Evolutionary conservation across 1,284 basidiomycete genomes (phyloP).

Genomic region (Puccinia polysora): DNA sequence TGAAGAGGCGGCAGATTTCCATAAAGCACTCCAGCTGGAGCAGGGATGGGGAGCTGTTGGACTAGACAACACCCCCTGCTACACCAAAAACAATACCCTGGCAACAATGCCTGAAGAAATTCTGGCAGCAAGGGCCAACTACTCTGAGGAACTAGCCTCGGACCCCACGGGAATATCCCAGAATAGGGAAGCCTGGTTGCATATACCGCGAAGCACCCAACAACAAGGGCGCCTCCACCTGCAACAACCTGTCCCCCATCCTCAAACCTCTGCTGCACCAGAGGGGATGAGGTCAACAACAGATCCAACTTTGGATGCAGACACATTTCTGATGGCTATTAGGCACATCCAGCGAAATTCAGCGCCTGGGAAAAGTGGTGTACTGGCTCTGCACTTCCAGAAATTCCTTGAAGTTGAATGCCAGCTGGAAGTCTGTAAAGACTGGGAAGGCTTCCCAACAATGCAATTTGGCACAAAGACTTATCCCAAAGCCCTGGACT

Average conservation of each 20-base stretch:
- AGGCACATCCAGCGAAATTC: background rate
- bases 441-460: background rate
- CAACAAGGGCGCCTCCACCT: background rate
- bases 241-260: background rate
- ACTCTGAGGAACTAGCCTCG: slow-evolving; percentile 1
- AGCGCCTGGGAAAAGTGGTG: slow-evolving; percentile 8
- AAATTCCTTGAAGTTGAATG: slow-evolving; percentile 23
- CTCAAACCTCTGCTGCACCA: background rate
- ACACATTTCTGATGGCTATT: slow-evolving; percentile 3
- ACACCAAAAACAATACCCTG: background rate
- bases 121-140: background rate
- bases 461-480: background rate
- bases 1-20: too few relatives aligned
- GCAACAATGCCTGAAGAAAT: background rate
- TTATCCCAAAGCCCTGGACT: slow-evolving; percentile 10
- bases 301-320: background rate
- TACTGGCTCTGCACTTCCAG: slow-evolving; percentile 3
- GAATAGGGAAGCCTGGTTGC: background rate
- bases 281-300: background rate
- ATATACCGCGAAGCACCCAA: background rate
- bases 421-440: background rate
- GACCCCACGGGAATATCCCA: slow-evolving; percentile 7
- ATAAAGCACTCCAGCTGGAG: too few relatives aligned
- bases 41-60: too few relatives aligned
- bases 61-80: background rate